These are phyloP conservation scores for Aegilops tauschii DNA, from an alignment of 176 grass and related monocot genomes.

Conservation along the genomic window DNA sequence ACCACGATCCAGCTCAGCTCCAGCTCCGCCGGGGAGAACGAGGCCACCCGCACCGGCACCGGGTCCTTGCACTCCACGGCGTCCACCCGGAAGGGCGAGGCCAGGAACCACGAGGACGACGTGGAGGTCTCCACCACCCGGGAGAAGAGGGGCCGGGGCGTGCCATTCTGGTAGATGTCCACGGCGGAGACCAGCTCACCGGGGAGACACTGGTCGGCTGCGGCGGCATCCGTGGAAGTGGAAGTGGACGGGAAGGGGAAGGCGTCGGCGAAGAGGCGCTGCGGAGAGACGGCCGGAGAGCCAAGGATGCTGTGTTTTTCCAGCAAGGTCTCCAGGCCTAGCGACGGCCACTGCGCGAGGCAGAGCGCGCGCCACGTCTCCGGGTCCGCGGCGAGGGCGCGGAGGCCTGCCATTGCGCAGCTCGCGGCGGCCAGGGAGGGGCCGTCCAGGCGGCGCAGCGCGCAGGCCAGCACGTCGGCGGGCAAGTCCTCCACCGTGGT, in stretches of 20 bases:
- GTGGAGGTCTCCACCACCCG: conserved; percentile 38
- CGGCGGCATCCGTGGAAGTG: not conserved
- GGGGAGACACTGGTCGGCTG: not conserved
- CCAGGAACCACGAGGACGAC: conserved; percentile 50
- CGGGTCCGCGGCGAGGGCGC: conserved; percentile 36
- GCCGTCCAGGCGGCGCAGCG: conserved; percentile 51
- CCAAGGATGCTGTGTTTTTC: not conserved
- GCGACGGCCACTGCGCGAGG: conserved; percentile 48
- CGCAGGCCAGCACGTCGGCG: conserved; percentile 47
- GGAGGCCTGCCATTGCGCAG: conserved; percentile 44
- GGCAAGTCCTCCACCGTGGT: conserved; percentile 52
- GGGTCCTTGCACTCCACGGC: conserved; percentile 31
- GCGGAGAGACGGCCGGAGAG: conserved; percentile 21
- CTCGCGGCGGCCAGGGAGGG: conserved; percentile 45
- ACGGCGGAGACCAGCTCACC: conserved; percentile 51
- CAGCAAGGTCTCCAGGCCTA: not conserved
- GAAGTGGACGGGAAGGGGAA: conserved; percentile 33
- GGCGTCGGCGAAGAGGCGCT: conserved; percentile 55
- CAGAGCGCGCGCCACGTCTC: conserved; percentile 64
- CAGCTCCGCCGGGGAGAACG: not conserved
- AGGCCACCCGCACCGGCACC: too few species aligned
- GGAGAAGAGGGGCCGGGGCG: conserved; percentile 11
- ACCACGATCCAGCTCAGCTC: not conserved
- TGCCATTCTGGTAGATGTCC: conserved; percentile 37
- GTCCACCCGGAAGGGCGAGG: conserved; percentile 60